Evolutionary conservation across 805 yeast species (phyloP), one percentile per base, ranked within the genome.

Genomic region (Naumovozyma dairenensis): DNA sequence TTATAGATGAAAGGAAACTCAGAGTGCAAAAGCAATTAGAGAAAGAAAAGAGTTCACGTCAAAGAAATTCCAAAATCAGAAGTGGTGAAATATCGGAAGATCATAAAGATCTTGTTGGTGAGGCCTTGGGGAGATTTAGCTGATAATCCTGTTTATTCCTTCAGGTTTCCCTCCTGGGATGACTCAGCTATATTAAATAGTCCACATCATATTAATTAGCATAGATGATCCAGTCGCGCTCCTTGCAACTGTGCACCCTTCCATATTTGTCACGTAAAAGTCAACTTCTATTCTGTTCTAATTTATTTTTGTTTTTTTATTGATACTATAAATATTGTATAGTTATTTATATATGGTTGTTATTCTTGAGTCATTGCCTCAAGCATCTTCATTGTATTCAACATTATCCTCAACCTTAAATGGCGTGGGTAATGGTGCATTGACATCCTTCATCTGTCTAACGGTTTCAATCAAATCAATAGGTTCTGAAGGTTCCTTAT

Each of bases 1-100:
- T 86, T 29, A 74, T 87, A 40, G 94, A 85, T 55, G 84, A 85
- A 57, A 77, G 96, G 49, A 79, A 78, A 47, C 51, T 79, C 54
- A 74, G 93, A 44, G 67, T 83, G 9, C 87, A 87, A 53, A 71
- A 70, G 36, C 82, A 82, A 45, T 65, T 84, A 53, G 71, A 71
- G 53, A 69, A 67, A 46, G 96, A 89, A 59, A 82, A 85, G 60
- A 71, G 71, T 34, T 61, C 74, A 17, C 75, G 92, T 62, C 65
- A 69, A 54, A 68, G 71, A 59, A 65, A 63, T 38, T 52, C 55
- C 21, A 62, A 66, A 48, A 57, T 59, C 31, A 59, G 59, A 22
- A 57, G 60, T 39, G 75, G 84, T 37, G 69, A 63, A 9, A 69
- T 70, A 20, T 69, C 73, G 37, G 72, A 71, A 41, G 80, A 76